Base-by-base conservation (phyloP, 805 yeast species). In the Saturnispora saitoi region DNA sequence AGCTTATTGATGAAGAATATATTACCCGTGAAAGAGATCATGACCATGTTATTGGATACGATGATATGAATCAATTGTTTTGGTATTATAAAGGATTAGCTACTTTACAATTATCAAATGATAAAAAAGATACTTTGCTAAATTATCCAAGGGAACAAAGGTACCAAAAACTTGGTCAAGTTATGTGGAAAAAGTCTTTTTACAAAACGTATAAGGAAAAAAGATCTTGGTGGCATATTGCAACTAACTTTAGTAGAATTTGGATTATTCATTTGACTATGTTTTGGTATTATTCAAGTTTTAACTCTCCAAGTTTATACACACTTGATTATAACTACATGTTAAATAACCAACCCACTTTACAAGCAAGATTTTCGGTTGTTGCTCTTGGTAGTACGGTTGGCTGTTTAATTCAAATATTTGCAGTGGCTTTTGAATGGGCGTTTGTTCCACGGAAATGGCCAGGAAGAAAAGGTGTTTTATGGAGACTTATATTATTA, bases 11-110 rank as follows among this genome's bases (percentile, higher is more conserved):
- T 42, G 86, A 83, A 3, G 68, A 67, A 47, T 78, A 74, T 67
- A 36, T 46, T 26, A 28, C 43, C 32, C 77, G 80, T 64, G 89
- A 80, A 58, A 75, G 75, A 56, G 93, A 87, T 66, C 93, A 81
- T 70, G 62, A 72, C 63, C 62, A 75, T 55, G 70, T 81, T 61
- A 60, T 80, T 63, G 75, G 86, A 53, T 64, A 83, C 55, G 81
- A 76, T 57, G 81, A 76, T 54, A 60, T 75, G 34, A 76, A 76
- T 54, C 80, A 73, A 53, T 62, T 70, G 17, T 76, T 76, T 50
- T 76, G 81, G 80, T 69, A 67, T 50, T 61, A 65, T 2, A 56
- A 66, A 42, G 69, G 71, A 14, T 53, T 75, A 4, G 45, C 55
- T 15, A 58, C 61, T 36, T 60, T 76, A 15, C 53, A 49, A 28